A percentile compares a stretch with the other conserved stretches of the same genome.
Conservation (phyloP, 768 basidiomycete species). For the Cyathus striatus region DNA sequence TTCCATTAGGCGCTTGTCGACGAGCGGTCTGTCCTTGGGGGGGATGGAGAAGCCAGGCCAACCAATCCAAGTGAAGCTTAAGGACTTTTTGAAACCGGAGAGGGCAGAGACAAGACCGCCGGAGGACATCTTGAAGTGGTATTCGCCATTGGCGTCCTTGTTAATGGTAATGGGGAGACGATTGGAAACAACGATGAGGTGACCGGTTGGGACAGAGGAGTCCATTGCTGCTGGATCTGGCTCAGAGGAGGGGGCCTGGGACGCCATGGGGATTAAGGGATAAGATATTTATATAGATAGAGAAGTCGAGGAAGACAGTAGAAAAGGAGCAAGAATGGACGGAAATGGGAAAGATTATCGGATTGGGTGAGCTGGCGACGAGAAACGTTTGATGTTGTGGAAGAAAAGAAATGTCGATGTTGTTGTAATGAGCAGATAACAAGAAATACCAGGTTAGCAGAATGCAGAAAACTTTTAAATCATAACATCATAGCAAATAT, state of each 20-base stretch:
- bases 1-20: conserved; percentile 89
- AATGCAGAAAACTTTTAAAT: no score
- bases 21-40: conserved; percentile 80
- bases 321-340: conserved; percentile 19
- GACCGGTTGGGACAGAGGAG: conserved; percentile 41
- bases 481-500: no score
- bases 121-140: conserved; percentile 99
- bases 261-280: conserved; percentile 14
- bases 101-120: conserved; percentile 97
- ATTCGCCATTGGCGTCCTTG: conserved; percentile 88
- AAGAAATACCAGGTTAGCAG: no score
- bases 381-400: conserved; percentile 1
- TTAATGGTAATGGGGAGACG: conserved; percentile 93
- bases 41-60: conserved; percentile 97
- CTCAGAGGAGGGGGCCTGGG: conserved; percentile 18
- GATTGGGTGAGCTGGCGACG: conserved; percentile 7
- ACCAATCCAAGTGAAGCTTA: conserved; percentile 97
- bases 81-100: conserved; percentile 95
- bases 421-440: no score
- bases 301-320: conserved; percentile 13
- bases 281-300: conserved; percentile 1
- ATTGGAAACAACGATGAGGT: conserved; percentile 95
- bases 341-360: conserved; percentile 30
- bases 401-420: background rate
- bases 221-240: conserved; percentile 35